Conservation (phyloP, 306 rosid genomes). For the Dryas alaskensis region DNA sequence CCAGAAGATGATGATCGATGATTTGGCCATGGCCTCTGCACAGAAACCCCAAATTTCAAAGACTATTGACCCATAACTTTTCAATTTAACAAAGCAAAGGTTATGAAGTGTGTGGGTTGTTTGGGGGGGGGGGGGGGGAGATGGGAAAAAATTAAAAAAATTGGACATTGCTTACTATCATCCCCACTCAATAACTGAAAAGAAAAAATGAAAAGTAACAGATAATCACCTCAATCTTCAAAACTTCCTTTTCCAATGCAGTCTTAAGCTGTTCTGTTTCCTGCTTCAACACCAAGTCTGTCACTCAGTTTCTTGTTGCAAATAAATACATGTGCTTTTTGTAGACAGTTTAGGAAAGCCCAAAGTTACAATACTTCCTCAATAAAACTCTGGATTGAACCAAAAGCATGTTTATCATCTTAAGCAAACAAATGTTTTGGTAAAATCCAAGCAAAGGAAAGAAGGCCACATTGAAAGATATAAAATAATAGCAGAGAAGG, state of each 20-base stretch:
- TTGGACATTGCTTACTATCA: background rate
- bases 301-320: background rate
- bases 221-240: slow-evolving; percentile 65
- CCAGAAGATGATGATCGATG: slow-evolving; percentile 49
- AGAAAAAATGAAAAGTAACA: slow-evolving; percentile 12
- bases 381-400: background rate
- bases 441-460: background rate
- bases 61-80: slow-evolving; percentile 14
- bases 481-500: background rate
- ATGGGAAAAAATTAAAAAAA: background rate
- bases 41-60: slow-evolving; percentile 25
- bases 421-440: background rate
- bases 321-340: background rate
- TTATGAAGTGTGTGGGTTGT: background rate
- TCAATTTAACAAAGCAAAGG: slow-evolving; percentile 3
- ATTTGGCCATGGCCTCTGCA: slow-evolving; percentile 60
- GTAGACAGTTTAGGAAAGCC: background rate
- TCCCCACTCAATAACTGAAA: background rate
- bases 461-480: background rate
- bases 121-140: background rate
- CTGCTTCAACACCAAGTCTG: slow-evolving; percentile 50
- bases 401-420: background rate
- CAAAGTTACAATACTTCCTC: background rate
- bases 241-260: slow-evolving; percentile 63
- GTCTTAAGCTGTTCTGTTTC: slow-evolving; percentile 72